Evolutionary conservation across 495 filamentous ascomycete genomes (phyloP).

Genomic region (Cercophora newfieldiana): DNA sequence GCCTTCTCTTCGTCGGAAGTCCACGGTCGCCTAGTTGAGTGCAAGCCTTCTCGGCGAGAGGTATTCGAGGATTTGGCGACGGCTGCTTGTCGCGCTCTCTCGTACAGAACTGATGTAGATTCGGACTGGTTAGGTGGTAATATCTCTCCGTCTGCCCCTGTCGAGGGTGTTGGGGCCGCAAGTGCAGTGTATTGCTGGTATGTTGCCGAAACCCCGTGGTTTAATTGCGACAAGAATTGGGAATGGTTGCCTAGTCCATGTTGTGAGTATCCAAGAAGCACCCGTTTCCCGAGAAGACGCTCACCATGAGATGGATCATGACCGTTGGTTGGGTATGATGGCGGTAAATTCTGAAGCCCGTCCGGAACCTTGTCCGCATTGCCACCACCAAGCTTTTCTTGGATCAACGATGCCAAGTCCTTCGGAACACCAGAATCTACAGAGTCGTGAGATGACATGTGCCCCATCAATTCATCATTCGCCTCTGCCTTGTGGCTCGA

Average conservation of each 20-base stretch:
- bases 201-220: constrained; percentile 17
- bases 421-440: constrained; percentile 5
- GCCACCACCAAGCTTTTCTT: neutral
- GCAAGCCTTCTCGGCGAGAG: constrained; percentile 70
- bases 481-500: constrained; percentile 10
- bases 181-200: constrained; percentile 28
- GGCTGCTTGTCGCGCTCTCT: constrained; percentile 77
- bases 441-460: neutral
- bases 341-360: constrained; percentile 20
- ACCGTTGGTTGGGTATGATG: constrained; percentile 10
- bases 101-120: constrained; percentile 76
- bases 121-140: constrained; percentile 70
- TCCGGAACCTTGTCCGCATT: constrained; percentile 14
- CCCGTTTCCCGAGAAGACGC: neutral
- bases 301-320: constrained; percentile 18
- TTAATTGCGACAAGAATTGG: constrained; percentile 24
- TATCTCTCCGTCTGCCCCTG: constrained; percentile 18
- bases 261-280: neutral
- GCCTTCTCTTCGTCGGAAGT: constrained; percentile 88
- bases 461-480: constrained; percentile 9
- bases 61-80: constrained; percentile 76
- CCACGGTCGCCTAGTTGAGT: constrained; percentile 88
- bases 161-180: neutral
- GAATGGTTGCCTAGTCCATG: constrained; percentile 12
- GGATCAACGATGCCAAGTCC: constrained; percentile 6